Base-by-base conservation (phyloP, 768 basidiomycete genomes). In the Tricholoma furcatifolium region DNA sequence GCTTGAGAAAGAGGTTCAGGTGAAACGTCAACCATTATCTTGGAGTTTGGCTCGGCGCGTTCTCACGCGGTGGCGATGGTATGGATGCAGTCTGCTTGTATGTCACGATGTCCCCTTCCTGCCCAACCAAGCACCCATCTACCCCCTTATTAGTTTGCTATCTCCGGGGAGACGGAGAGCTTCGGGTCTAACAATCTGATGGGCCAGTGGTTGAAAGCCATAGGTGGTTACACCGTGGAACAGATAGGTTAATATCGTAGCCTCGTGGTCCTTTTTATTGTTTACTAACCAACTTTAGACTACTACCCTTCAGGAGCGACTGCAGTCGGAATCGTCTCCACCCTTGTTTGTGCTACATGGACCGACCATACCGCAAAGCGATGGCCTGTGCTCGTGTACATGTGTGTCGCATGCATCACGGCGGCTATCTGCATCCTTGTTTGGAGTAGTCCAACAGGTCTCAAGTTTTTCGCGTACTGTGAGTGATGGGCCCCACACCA, bases 381-480 rank as follows among this genome's bases (percentile, higher is more conserved):
- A 14, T 86, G 84, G 81, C 82, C 82, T 6, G 83, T 86, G 43
- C 74, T 87, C 18, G 74, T 87, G 14, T 81, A 81, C 63, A 85
- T 87, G 80, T 73, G 75, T 31, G 56, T 77, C n/a, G 74, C 79
- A 18, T 77, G 75, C 52, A 80, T 82, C 38, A 65, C 75, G 32
- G 74, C 83, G 11, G 71, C 79, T 14, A 76, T 82, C 43, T 81
- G 79, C 61, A 75, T 90, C 45, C 71, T 89, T 27, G 75, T 83
- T 3, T 84, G 83, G 82, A 72, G 70, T 47, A 79, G 74, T 50
- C 81, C 87, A 4, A 80, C 69, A 0, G 79, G 74, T 1, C 77
- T 84, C n/a, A 85, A 85, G 56, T 88, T 85, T 66, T 87, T 89
- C 57, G 89, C 86, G 4, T 91, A 86, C 62, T 88, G 85, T 81